phyloP scores from a whole-genome alignment of 2,329 filamentous ascomycete genomes.

The Whalleya microplaca region DNA sequence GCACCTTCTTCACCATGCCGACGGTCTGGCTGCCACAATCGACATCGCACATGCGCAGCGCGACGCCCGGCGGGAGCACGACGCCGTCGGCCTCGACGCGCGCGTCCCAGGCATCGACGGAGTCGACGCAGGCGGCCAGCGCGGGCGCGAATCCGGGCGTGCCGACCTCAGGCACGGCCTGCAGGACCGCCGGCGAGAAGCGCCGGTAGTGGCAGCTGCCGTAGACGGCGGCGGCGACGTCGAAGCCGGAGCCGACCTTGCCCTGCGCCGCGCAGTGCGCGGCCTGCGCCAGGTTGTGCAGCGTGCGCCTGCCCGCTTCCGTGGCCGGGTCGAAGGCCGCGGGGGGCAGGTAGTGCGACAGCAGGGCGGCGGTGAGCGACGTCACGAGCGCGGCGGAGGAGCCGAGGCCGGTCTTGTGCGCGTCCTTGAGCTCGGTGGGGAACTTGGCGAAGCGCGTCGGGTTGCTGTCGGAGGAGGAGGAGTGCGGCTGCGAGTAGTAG shows the following conservation, averaged over 20 bases:
- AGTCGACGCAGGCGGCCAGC: slow-evolving; percentile 68
- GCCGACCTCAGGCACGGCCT: slow-evolving; percentile 67
- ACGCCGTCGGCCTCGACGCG: slow-evolving; percentile 73
- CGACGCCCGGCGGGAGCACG: slow-evolving; percentile 71
- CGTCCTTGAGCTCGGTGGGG: slow-evolving; percentile 71
- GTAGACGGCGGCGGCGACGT: slow-evolving; percentile 90
- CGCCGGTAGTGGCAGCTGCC: slow-evolving; percentile 88
- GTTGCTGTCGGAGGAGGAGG: slow-evolving; percentile 30
- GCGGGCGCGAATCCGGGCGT: slow-evolving; percentile 66
- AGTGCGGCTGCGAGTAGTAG: slow-evolving; percentile 81
- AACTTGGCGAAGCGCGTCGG: slow-evolving; percentile 73
- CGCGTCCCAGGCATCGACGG: slow-evolving; percentile 73
- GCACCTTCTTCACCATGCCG: slow-evolving; percentile 91
- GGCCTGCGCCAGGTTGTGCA: slow-evolving; percentile 94
- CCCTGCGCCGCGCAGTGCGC: slow-evolving; percentile 95
- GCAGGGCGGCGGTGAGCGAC: slow-evolving; percentile 75
- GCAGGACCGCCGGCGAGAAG: slow-evolving; percentile 82
- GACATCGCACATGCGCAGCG: slow-evolving; percentile 92
- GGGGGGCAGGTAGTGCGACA: slow-evolving; percentile 72
- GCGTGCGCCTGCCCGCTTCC: slow-evolving; percentile 57
- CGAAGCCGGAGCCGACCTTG: slow-evolving; percentile 94
- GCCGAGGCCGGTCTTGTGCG: slow-evolving; percentile 94
- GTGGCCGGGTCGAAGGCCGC: slow-evolving; percentile 60
- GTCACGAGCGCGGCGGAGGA: slow-evolving; percentile 95
- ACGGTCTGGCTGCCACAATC: slow-evolving; percentile 93